Evolutionary conservation across 1,284 basidiomycete species (phyloP).

Genomic region (Ganoderma multipileum): DNA sequence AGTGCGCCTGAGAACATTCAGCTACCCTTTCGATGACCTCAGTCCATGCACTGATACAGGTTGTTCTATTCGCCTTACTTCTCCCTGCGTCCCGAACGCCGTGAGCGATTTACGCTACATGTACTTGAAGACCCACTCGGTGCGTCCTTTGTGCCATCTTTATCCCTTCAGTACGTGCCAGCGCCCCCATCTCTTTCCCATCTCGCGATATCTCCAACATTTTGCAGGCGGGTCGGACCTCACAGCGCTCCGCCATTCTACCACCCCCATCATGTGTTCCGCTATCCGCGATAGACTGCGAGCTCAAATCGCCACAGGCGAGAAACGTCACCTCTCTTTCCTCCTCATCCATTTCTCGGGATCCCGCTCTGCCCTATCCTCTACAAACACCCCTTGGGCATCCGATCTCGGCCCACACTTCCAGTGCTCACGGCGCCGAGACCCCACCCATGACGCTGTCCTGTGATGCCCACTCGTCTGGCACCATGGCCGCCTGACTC

Average conservation of each 20-base stretch:
- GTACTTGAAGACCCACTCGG: not conserved
- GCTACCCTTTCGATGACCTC: not conserved
- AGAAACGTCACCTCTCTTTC: not conserved
- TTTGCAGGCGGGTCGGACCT: not conserved
- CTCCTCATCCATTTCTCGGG: not conserved
- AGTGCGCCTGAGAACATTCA: not conserved
- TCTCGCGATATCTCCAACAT: not conserved
- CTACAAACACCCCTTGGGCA: not conserved
- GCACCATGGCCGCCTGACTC: not conserved
- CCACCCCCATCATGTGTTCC: not conserved
- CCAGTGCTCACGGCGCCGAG: not conserved
- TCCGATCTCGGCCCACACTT: not conserved
- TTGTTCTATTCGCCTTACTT: not conserved
- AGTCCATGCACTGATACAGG: not conserved
- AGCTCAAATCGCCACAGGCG: constrained; percentile 10
- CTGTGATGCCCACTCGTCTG: not conserved
- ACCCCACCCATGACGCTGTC: constrained; percentile 3
- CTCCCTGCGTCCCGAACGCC: not conserved
- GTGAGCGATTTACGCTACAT: constrained; percentile 2
- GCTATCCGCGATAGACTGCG: not conserved
- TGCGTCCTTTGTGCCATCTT: constrained; percentile 1
- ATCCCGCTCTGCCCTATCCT: not conserved
- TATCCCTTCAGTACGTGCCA: not conserved
- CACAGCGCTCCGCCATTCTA: not conserved
- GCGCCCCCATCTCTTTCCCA: not conserved